Evolutionary conservation across 495 filamentous ascomycete species (phyloP).

Genomic region (Xylaria bambusicola): DNA sequence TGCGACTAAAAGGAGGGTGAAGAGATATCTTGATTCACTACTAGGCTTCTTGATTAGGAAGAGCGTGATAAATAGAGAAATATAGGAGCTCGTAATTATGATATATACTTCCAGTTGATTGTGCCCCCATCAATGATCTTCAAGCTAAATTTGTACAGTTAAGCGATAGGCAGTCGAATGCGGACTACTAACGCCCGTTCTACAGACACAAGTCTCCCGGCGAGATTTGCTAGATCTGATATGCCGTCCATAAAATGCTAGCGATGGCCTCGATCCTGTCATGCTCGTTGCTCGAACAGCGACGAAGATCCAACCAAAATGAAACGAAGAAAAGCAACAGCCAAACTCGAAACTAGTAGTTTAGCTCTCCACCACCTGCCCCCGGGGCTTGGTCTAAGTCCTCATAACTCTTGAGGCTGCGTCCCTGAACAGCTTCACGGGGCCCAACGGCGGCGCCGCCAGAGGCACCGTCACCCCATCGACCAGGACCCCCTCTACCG

Average conservation of each 20-base stretch:
- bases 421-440: constrained; percentile 81
- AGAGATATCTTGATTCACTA: not conserved
- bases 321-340: not conserved
- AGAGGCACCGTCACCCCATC: constrained; percentile 65
- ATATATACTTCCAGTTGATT: constrained; percentile 4
- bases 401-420: constrained; percentile 93
- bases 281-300: not conserved
- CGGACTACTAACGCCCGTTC: not conserved
- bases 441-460: constrained; percentile 74
- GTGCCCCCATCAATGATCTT: constrained; percentile 3
- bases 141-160: constrained; percentile 16
- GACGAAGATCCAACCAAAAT: not conserved
- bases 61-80: not conserved
- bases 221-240: not conserved
- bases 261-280: not conserved
- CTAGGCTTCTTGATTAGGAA: not conserved
- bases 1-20: too few relatives aligned
- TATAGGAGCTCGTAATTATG: not conserved
- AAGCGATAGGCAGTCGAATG: not conserved
- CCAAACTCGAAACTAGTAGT: constrained; percentile 47
- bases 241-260: not conserved
- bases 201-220: not conserved
- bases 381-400: constrained; percentile 81
- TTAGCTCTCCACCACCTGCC: constrained; percentile 60
- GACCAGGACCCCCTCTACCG: constrained; percentile 54